These are phyloP conservation scores for Lentinula sp. DNA, from an alignment of 768 basidiomycete genomes.

Conservation along the genomic window DNA sequence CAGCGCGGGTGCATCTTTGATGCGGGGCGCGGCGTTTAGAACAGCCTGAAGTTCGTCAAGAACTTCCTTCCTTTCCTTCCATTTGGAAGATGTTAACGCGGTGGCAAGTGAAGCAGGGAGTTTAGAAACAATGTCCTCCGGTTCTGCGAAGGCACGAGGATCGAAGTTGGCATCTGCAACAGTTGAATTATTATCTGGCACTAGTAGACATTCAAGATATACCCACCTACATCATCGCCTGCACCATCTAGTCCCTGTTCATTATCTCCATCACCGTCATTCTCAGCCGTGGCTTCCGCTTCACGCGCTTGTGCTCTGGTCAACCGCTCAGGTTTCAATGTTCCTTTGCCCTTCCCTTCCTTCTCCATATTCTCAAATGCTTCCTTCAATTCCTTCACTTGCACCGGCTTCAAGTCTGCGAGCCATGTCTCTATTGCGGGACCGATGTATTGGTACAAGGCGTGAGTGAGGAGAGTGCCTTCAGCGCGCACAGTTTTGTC, in stretches of 20 bases:
- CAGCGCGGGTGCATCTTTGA: slow-evolving; percentile 77
- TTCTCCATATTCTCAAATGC: slow-evolving; percentile 80
- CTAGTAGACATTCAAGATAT: not conserved
- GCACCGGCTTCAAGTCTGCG: slow-evolving; percentile 90
- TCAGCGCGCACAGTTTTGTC: slow-evolving; percentile 96
- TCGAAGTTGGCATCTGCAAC: slow-evolving; percentile 54
- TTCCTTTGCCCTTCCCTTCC: slow-evolving; percentile 81
- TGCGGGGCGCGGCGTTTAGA: slow-evolving; percentile 63
- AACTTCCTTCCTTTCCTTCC: slow-evolving; percentile 95
- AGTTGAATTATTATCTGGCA: slow-evolving; percentile 8
- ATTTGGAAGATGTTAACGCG: slow-evolving; percentile 83
- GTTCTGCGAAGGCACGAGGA: slow-evolving; percentile 75
- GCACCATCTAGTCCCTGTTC: slow-evolving; percentile 23
- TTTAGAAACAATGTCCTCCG: slow-evolving; percentile 70
- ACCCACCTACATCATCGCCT: slow-evolving; percentile 41
- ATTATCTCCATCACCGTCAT: slow-evolving; percentile 29
- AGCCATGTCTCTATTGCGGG: slow-evolving; percentile 79
- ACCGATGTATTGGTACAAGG: slow-evolving; percentile 84
- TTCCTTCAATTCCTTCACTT: slow-evolving; percentile 93
- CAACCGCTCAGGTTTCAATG: slow-evolving; percentile 69
- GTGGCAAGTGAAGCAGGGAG: slow-evolving; percentile 73
- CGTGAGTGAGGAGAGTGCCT: slow-evolving; percentile 69
- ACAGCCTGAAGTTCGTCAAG: slow-evolving; percentile 77
- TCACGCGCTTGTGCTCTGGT: slow-evolving; percentile 78
- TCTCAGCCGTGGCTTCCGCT: slow-evolving; percentile 39